Evolutionary conservation across 2,329 filamentous ascomycete species (phyloP).

Genomic region (Fusarium napiforme): DNA sequence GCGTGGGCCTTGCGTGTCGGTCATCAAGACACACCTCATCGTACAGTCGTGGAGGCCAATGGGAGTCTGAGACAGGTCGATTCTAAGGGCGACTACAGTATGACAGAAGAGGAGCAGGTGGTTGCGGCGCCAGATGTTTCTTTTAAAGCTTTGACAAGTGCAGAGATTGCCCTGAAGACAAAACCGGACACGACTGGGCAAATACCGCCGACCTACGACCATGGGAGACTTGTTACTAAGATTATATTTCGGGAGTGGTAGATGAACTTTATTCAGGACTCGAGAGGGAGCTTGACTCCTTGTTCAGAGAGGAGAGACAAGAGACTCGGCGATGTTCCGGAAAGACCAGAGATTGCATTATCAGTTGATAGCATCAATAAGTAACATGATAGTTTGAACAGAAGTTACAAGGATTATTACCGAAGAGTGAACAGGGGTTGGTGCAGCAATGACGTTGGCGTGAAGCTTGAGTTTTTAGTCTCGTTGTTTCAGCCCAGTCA

Average conservation of each 20-base stretch:
- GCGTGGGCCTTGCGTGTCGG: conserved; percentile 48
- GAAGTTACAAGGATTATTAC: conserved; percentile 37
- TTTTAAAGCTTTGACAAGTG: conserved; percentile 10
- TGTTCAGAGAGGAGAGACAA: conserved; percentile 2
- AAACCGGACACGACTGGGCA: conserved; percentile 3
- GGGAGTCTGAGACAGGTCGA: conserved; percentile 49
- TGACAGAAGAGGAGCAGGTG: conserved; percentile 36
- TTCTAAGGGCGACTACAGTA: conserved; percentile 45
- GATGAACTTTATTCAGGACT: conserved; percentile 49
- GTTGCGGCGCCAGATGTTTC: conserved; percentile 3
- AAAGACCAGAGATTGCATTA: conserved; percentile 25
- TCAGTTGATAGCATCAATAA: conserved; percentile 36
- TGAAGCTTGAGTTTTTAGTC: conserved; percentile 28
- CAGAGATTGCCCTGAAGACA: not conserved
- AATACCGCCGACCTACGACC: conserved; percentile 17
- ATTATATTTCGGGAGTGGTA: conserved; percentile 51
- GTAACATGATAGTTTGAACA: conserved; percentile 20
- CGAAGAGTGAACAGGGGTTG: conserved; percentile 26
- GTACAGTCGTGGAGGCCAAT: conserved; percentile 44
- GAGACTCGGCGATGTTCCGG: conserved; percentile 22
- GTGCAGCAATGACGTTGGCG: conserved; percentile 34
- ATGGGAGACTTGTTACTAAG: conserved; percentile 25
- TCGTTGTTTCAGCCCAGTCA: conserved; percentile 32
- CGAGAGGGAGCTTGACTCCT: not conserved
- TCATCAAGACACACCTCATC: conserved; percentile 24